A percentile compares a stretch with the other conserved stretches of the same genome.
Evolutionary conservation across 2,329 filamentous ascomycete genomes (phyloP).

Genomic region (Penicillium concentricum): DNA sequence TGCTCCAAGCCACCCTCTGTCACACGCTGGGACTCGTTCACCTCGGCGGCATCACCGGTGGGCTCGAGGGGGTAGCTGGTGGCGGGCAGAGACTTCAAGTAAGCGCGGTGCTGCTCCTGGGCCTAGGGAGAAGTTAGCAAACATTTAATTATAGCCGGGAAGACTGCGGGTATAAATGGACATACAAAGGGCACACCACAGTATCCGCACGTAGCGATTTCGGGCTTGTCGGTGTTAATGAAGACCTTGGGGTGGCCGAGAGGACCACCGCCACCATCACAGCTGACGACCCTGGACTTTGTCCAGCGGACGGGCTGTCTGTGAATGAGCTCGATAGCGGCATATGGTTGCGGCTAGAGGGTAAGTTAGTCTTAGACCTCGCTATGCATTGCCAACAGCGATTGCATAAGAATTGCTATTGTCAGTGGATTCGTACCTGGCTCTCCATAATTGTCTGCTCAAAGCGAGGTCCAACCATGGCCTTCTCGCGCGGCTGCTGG

Average conservation of each 20-base stretch:
- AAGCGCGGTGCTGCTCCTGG: constrained; percentile 80
- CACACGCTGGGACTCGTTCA: constrained; percentile 58
- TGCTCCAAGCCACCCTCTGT: constrained; percentile 60
- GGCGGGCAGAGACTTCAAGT: constrained; percentile 76
- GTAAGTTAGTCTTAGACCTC: constrained; percentile 2
- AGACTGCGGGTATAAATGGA: constrained; percentile 19
- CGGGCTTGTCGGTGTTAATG: constrained; percentile 97
- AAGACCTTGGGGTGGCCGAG: constrained; percentile 89
- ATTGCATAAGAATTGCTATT: not conserved
- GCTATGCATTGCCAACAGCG: not conserved
- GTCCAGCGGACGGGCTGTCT: constrained; percentile 93
- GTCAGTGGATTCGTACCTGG: constrained; percentile 64
- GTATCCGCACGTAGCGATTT: constrained; percentile 88
- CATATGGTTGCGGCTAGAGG: constrained; percentile 75
- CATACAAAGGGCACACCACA: constrained; percentile 91
- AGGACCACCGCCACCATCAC: constrained; percentile 89
- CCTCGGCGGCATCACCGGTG: constrained; percentile 58
- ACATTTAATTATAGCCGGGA: not conserved
- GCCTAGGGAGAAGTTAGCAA: constrained; percentile 58
- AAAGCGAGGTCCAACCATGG: constrained; percentile 92
- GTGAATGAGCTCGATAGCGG: constrained; percentile 95
- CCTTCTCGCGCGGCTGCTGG: constrained; percentile 75
- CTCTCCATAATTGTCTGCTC: constrained; percentile 93
- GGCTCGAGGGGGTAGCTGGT: constrained; percentile 77
- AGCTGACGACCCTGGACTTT: constrained; percentile 75